These are phyloP conservation scores for Paraconiothyrium sp. DNA, from an alignment of 2,329 filamentous ascomycete genomes.

Conservation along the genomic window DNA sequence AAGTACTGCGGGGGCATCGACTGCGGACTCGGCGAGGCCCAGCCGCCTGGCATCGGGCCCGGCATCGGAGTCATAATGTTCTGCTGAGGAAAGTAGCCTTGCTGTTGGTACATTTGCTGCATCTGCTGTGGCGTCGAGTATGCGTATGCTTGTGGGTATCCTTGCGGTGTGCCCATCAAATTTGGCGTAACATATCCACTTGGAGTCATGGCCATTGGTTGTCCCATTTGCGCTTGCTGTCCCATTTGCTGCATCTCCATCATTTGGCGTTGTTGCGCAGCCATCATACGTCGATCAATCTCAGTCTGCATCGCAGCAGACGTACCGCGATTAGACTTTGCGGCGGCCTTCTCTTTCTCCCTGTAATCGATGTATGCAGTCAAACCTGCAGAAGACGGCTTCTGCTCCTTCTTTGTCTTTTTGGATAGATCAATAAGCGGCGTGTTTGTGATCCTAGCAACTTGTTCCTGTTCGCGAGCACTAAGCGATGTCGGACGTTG, in stretches of 20 bases:
- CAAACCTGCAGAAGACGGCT: slow-evolving; percentile 64
- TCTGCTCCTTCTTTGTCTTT: slow-evolving; percentile 53
- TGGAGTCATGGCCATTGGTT: slow-evolving; percentile 18
- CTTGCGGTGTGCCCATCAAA: slow-evolving; percentile 36
- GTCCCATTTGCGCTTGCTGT: slow-evolving; percentile 37
- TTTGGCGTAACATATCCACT: slow-evolving; percentile 15
- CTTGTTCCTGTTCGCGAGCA: slow-evolving; percentile 86
- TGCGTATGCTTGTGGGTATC: slow-evolving; percentile 24
- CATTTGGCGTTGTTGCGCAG: slow-evolving; percentile 44
- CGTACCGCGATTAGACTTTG: slow-evolving; percentile 44
- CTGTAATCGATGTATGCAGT: slow-evolving; percentile 82
- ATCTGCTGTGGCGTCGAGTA: slow-evolving; percentile 40
- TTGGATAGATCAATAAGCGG: slow-evolving; percentile 75
- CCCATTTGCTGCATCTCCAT: slow-evolving; percentile 39
- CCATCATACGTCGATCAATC: slow-evolving; percentile 46
- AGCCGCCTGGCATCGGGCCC: slow-evolving; percentile 40
- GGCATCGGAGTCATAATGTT: slow-evolving; percentile 24
- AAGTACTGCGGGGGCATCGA: slow-evolving; percentile 41
- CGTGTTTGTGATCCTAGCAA: slow-evolving; percentile 82
- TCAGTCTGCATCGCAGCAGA: slow-evolving; percentile 47
- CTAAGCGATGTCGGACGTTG: slow-evolving; percentile 72
- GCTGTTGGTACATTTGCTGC: slow-evolving; percentile 42
- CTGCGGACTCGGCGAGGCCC: slow-evolving; percentile 39
- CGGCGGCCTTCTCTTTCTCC: slow-evolving; percentile 73
- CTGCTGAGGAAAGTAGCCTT: slow-evolving; percentile 41